These are phyloP conservation scores for Trametes hirsuta DNA, from an alignment of 1,284 basidiomycete species.

Conservation along the genomic window DNA sequence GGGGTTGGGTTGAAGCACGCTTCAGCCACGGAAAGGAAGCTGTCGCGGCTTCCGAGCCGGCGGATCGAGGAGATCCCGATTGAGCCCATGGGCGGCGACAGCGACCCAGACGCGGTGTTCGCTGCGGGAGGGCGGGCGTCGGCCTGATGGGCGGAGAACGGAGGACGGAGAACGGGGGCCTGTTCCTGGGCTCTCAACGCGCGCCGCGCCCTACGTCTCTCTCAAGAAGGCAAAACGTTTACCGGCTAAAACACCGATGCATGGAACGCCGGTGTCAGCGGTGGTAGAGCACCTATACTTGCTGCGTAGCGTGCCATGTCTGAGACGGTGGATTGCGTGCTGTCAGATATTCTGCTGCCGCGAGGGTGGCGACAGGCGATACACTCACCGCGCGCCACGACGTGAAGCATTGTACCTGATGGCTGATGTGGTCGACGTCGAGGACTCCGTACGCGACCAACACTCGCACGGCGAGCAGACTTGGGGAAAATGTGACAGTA, in stretches of 20 bases:
- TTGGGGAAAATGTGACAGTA: too few species aligned
- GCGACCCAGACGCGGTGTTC: neutral
- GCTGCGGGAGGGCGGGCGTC: neutral
- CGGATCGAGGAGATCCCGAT: slow-evolving; percentile 18
- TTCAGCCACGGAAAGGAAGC: slow-evolving; percentile 1
- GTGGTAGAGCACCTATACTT: neutral
- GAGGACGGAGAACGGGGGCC: slow-evolving; percentile 1
- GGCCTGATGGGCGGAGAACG: slow-evolving; percentile 4
- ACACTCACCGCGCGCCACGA: neutral
- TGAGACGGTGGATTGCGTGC: neutral
- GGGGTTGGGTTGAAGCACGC: slow-evolving; percentile 1
- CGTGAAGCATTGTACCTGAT: too few species aligned
- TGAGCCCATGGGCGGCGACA: neutral
- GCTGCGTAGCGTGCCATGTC: slow-evolving; percentile 3
- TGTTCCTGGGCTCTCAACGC: neutral
- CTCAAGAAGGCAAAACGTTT: neutral
- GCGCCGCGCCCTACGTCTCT: neutral
- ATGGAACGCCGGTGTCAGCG: slow-evolving; percentile 3
- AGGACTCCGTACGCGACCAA: too few species aligned
- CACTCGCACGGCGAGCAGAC: too few species aligned
- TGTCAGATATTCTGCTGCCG: slow-evolving; percentile 6
- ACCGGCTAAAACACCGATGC: slow-evolving; percentile 6
- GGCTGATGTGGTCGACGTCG: too few species aligned
- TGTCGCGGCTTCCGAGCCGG: slow-evolving; percentile 5
- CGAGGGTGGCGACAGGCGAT: neutral